These are phyloP conservation scores for Trichoderma arundinaceum DNA, from an alignment of 2,329 filamentous ascomycete species.

Conservation along the genomic window DNA sequence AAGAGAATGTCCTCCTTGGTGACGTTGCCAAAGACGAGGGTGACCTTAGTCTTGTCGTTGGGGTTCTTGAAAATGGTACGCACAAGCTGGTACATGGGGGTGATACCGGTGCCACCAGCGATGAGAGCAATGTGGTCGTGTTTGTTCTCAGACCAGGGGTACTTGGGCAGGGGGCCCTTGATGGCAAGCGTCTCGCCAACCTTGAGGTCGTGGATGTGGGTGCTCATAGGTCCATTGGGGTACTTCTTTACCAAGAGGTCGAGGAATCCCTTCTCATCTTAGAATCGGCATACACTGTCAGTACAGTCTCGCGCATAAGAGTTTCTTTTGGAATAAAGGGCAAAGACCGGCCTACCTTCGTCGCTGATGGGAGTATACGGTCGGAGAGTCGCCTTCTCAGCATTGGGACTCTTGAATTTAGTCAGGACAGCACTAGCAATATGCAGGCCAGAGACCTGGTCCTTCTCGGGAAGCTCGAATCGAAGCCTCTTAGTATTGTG, in stretches of 20 bases:
- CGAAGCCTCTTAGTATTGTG: slow-evolving; percentile 94
- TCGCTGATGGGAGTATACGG: slow-evolving; percentile 94
- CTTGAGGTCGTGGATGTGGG: slow-evolving; percentile 81
- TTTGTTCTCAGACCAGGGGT: slow-evolving; percentile 88
- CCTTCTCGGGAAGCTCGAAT: slow-evolving; percentile 83
- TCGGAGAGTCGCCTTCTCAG: slow-evolving; percentile 83
- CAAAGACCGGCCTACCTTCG: slow-evolving; percentile 62
- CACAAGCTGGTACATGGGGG: slow-evolving; percentile 95
- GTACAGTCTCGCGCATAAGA: not conserved
- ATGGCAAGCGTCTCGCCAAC: slow-evolving; percentile 84
- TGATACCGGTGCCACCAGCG: slow-evolving; percentile 95
- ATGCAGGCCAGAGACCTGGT: slow-evolving; percentile 81
- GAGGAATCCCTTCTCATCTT: slow-evolving; percentile 77
- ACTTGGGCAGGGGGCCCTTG: slow-evolving; percentile 96
- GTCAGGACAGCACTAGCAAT: slow-evolving; percentile 89
- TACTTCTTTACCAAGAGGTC: slow-evolving; percentile 94
- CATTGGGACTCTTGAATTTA: slow-evolving; percentile 84
- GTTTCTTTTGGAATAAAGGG: not conserved
- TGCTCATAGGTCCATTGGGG: slow-evolving; percentile 87
- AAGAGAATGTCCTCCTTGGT: slow-evolving; percentile 89
- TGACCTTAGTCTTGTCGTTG: slow-evolving; percentile 96
- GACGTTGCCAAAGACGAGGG: slow-evolving; percentile 91
- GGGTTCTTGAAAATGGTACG: slow-evolving; percentile 96
- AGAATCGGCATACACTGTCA: not conserved
- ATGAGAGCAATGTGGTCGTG: slow-evolving; percentile 86